Evolutionary conservation across 495 filamentous ascomycete genomes (phyloP), one percentile per base, ranked within the genome.

Genomic region (Umbilicaria muhlenbergii): DNA sequence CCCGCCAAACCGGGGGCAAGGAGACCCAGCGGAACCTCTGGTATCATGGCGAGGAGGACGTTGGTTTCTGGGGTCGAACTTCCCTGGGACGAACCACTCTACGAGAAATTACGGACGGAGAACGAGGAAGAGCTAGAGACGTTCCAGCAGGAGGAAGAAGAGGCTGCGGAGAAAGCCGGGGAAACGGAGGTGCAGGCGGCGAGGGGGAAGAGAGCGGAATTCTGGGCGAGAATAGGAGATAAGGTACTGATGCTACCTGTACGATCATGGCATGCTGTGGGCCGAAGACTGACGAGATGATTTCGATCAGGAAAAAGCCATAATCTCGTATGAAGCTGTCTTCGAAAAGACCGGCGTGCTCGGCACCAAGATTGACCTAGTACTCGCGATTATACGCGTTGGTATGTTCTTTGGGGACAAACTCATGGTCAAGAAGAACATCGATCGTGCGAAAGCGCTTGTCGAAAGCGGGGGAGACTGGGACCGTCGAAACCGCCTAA

Each of bases 381-480:
- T 94, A 18, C 74, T 98, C 21, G 91, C 91, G 36, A 94, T 95
- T 60, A 87, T 95, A 58, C 86, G 91, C 35, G 80, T 95, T 61
- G 85, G 83, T 21, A 74, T 98, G 38, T 96, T 96, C 69, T 98
- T 94, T 54, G 85, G 83, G 47, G 91, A 98, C 58, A 82, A 84
- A 60, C 50, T 81, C 32, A 75, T 84, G 15, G 91, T 93, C 42
- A 94, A 87, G 74, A 94, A 92, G 68, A 84, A 81, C 32, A 76
- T 96, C 36, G 86, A 94, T 49, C 80, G 91, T 8, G 91, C 91
- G 47, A 82, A 85, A 67, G 74, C 80, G 13, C 70, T 98, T 24
- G 84, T 95, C 17, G 91, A 98, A 54, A 83, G 77, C 47, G 91
- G 91, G 51, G 91, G 91, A 51, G 91, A 98, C 60, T 98, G 91